Conservation (phyloP, 2,329 filamentous ascomycete species). For the Sporothrix euskadiensis region DNA sequence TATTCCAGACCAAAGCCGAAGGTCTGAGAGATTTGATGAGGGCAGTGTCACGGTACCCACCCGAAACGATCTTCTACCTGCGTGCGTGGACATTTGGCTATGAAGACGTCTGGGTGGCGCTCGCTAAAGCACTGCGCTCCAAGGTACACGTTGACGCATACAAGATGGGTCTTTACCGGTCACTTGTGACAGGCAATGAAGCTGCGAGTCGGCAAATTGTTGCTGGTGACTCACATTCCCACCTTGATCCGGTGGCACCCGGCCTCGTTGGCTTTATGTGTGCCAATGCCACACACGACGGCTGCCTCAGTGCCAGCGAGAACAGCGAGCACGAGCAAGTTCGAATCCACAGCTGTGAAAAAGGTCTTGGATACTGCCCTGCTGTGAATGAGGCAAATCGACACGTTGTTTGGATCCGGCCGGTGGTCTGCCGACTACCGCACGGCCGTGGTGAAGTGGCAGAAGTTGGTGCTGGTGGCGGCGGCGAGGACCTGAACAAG, state of each 20-base stretch:
- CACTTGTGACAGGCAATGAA: slow-evolving; percentile 40
- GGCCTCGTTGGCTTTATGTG: slow-evolving; percentile 71
- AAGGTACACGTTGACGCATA: slow-evolving; percentile 81
- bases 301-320: slow-evolving; percentile 68
- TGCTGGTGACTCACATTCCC: slow-evolving; percentile 44
- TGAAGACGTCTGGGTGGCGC: slow-evolving; percentile 85
- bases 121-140: slow-evolving; percentile 69
- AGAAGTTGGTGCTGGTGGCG: slow-evolving; percentile 78
- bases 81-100: slow-evolving; percentile 88
- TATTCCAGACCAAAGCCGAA: slow-evolving; percentile 66
- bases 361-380: slow-evolving; percentile 59
- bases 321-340: slow-evolving; percentile 39
- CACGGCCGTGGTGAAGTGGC: slow-evolving; percentile 61
- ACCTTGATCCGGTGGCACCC: slow-evolving; percentile 60
- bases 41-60: slow-evolving; percentile 67
- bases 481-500: slow-evolving; percentile 71
- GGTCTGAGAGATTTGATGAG: slow-evolving; percentile 72
- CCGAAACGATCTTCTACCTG: slow-evolving; percentile 77
- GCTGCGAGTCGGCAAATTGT: slow-evolving; percentile 34
- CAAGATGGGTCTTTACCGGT: slow-evolving; percentile 70
- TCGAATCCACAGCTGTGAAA: slow-evolving; percentile 84
- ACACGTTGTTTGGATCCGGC: slow-evolving; percentile 72
- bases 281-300: slow-evolving; percentile 68
- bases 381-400: slow-evolving; percentile 43
- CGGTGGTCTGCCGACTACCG: slow-evolving; percentile 67